These are phyloP conservation scores for Leccinum obscurum DNA, from an alignment of 768 basidiomycete genomes.

Conservation along the genomic window DNA sequence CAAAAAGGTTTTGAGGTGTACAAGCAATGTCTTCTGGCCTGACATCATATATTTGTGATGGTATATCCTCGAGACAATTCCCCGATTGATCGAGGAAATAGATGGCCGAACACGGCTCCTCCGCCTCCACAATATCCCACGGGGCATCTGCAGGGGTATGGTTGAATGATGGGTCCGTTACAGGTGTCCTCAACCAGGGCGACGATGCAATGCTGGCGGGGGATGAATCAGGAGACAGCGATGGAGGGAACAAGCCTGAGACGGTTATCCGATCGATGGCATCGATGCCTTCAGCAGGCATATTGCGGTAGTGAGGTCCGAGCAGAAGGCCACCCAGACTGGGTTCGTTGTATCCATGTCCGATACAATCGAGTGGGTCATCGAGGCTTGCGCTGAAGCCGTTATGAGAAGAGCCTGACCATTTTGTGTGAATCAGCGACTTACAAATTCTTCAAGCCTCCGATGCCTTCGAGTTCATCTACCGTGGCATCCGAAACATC, in stretches of 20 bases:
- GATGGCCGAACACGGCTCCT: not conserved
- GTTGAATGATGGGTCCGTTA: not conserved
- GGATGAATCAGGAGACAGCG: conserved; percentile 28
- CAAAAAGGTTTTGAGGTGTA: not conserved
- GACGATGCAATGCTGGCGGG: conserved; percentile 27
- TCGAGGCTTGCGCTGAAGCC: conserved; percentile 5
- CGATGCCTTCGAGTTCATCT: conserved; percentile 18
- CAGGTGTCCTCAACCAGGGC: conserved; percentile 22
- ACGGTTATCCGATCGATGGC: not conserved
- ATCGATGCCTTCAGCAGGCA: not conserved
- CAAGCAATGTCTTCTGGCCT: conserved; percentile 27
- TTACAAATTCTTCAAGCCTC: conserved; percentile 22
- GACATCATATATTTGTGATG: conserved; percentile 3
- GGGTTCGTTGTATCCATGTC: not conserved
- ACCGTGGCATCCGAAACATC: conserved; percentile 20
- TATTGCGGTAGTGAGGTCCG: not conserved
- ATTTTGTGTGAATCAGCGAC: conserved; percentile 3
- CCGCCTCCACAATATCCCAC: conserved; percentile 4
- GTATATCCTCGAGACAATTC: conserved; percentile 16
- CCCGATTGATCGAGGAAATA: conserved; percentile 19
- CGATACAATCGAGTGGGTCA: not conserved
- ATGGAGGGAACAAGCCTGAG: conserved; percentile 9
- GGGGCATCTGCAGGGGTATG: not conserved
- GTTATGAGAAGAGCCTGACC: conserved; percentile 18
- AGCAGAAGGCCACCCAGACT: conserved; percentile 17